Evolutionary conservation across 495 filamentous ascomycete genomes (phyloP), one percentile per base, ranked within the genome.

Genomic region (Penicillium antarcticum): DNA sequence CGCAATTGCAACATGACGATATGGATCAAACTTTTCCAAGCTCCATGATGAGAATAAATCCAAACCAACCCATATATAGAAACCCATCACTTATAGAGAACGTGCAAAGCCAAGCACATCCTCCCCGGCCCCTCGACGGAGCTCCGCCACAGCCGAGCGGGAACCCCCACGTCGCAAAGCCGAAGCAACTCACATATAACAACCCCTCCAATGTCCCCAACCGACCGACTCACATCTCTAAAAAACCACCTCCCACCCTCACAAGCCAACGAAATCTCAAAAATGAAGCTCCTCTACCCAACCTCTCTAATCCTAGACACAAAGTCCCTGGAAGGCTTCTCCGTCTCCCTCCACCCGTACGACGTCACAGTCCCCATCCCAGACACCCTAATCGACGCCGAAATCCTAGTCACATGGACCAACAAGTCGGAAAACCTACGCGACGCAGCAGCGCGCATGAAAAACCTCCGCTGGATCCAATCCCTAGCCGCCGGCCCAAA

Each of bases 221-320:
- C 23, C 18, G 16, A 19, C 13, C 47, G 47, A 9, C 29, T 49
- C 0, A 2, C 18, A 3, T 5, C 13, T 2, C 8, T 49, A 13
- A 33, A 13, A 31, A 42, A 34, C 21, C 44, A 46, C 19, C 44
- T 46, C 7, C 37, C 33, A 41, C 26, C 4, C 4, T 23, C 26
- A 6, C 26, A 6, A 29, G 5, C 19, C 19, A 32, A 17, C 41
- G 14, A 17, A 21, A 56, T 7, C 13, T 19, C 19, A 29, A 49
- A 49, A 35, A 83, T 82, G 80, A 83, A 84, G 65, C 75, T 84
- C 62, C 78, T 83, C 24, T 84, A 84, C 65, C 81, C 81, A 38
- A 83, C 74, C 42, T 81, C 80, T 6, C 70, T 83, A 49, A 61
- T 63, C 26, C 71, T 83, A 56, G 68, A 81, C 62, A 48, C 72